phyloP scores from a whole-genome alignment of 306 rosid species.

The Vigna mungo region DNA sequence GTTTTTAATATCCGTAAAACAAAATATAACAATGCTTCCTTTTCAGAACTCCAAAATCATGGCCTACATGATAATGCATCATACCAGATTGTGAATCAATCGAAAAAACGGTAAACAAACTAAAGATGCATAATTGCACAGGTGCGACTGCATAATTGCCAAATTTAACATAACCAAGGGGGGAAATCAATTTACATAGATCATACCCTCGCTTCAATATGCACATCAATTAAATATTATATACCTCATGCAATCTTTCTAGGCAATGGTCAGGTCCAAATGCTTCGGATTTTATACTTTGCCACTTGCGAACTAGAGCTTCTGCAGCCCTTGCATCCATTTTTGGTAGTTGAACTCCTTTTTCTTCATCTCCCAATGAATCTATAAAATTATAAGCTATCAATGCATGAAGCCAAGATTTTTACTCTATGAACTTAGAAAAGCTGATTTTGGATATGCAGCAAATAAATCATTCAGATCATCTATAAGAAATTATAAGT shows the following conservation, averaged over 20 bases:
- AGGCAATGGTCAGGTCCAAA: slow-evolving; percentile 84
- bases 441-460: slow-evolving; percentile 29
- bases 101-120: neutral
- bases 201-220: slow-evolving; percentile 9
- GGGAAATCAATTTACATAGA: slow-evolving; percentile 3
- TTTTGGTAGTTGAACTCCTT: slow-evolving; percentile 64
- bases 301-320: slow-evolving; percentile 90
- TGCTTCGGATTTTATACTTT: slow-evolving; percentile 80
- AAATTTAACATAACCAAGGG: slow-evolving; percentile 21
- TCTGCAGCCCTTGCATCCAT: slow-evolving; percentile 95
- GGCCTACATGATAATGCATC: slow-evolving; percentile 1
- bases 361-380: slow-evolving; percentile 54
- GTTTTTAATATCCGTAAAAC: neutral
- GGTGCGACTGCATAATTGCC: slow-evolving; percentile 10
- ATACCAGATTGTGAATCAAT: neutral
- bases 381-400: slow-evolving; percentile 48
- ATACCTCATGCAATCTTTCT: slow-evolving; percentile 75
- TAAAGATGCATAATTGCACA: slow-evolving; percentile 30
- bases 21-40: slow-evolving; percentile 1
- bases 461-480: slow-evolving; percentile 27
- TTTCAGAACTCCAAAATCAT: slow-evolving; percentile 20
- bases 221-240: slow-evolving; percentile 24
- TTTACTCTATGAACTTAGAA: slow-evolving; percentile 24
- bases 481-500: neutral
- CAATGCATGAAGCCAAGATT: slow-evolving; percentile 24